Conservation (phyloP, 2,329 filamentous ascomycete genomes). For the Ophiosphaerella korrae region DNA sequence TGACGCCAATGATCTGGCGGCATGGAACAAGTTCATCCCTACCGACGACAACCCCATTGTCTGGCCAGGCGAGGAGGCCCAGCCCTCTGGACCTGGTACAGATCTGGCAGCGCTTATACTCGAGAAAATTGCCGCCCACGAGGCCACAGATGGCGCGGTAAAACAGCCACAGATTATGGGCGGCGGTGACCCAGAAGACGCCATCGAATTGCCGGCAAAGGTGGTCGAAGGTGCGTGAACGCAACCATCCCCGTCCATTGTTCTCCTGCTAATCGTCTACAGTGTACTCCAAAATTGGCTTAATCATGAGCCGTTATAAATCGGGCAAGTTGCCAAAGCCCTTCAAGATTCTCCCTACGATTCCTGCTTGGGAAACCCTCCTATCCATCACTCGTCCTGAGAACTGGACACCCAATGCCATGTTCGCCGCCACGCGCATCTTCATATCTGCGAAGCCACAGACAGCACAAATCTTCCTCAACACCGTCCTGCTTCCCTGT, state of each 20-base stretch:
- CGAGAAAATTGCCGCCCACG: conserved; percentile 90
- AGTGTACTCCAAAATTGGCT: conserved; percentile 90
- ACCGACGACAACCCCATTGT: conserved; percentile 75
- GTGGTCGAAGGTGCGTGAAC: conserved; percentile 69
- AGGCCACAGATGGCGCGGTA: conserved; percentile 65
- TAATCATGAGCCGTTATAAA: conserved; percentile 90
- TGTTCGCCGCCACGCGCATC: conserved; percentile 87
- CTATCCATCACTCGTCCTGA: conserved; percentile 84
- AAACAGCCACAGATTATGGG: conserved; percentile 55
- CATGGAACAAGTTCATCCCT: conserved; percentile 88
- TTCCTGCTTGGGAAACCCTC: conserved; percentile 90
- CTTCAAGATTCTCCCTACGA: conserved; percentile 92
- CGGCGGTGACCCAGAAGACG: conserved; percentile 71
- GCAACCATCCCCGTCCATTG: not conserved
- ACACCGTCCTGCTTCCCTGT: conserved; percentile 82
- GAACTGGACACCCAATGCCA: conserved; percentile 76
- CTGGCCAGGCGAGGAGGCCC: conserved; percentile 62
- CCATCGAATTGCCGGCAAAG: conserved; percentile 85
- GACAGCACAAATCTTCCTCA: conserved; percentile 82
- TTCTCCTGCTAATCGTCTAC: conserved; percentile 12
- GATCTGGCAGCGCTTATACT: conserved; percentile 93
- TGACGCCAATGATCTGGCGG: conserved; percentile 85
- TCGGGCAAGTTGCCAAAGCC: conserved; percentile 96
- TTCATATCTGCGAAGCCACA: conserved; percentile 85
- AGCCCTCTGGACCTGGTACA: conserved; percentile 55